Conservation (phyloP, 768 basidiomycete species). For the Glaciozyma martinii region DNA sequence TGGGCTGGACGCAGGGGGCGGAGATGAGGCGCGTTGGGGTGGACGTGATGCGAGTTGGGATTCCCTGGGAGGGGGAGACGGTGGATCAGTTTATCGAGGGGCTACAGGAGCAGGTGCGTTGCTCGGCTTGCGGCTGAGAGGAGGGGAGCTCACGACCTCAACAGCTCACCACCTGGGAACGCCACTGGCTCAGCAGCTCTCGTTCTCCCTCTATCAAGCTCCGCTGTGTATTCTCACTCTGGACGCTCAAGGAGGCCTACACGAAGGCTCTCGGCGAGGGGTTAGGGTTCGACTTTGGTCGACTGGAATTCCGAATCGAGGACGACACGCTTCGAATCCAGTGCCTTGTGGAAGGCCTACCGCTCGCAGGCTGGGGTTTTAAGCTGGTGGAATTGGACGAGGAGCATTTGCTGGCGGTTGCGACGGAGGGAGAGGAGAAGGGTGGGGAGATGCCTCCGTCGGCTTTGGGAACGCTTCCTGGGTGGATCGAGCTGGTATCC, state of each 20-base stretch:
- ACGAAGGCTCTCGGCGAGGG: constrained; percentile 25
- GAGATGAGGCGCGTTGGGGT: background rate
- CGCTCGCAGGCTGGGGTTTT: background rate
- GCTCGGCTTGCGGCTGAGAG: background rate
- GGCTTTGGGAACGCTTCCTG: too few species aligned
- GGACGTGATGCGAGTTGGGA: constrained; percentile 22
- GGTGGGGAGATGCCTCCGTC: background rate
- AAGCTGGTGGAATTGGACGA: background rate
- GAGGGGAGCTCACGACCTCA: background rate
- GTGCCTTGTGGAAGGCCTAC: background rate
- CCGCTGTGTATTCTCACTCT: constrained; percentile 9
- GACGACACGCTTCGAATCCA: background rate
- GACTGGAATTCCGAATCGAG: constrained; percentile 3
- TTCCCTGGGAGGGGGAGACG: constrained; percentile 20
- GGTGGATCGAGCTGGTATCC: too few species aligned
- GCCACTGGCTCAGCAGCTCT: background rate
- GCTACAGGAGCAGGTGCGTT: constrained; percentile 13
- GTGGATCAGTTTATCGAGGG: constrained; percentile 7
- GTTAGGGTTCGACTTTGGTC: constrained; percentile 12
- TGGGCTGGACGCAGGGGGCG: background rate
- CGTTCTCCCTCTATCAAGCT: background rate
- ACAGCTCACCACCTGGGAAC: constrained; percentile 10
- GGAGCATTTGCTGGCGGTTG: background rate
- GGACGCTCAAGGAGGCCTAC: constrained; percentile 32
- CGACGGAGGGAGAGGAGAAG: background rate